These are phyloP conservation scores for Sporothrix schenckii DNA, from an alignment of 2,329 filamentous ascomycete species.

Conservation along the genomic window DNA sequence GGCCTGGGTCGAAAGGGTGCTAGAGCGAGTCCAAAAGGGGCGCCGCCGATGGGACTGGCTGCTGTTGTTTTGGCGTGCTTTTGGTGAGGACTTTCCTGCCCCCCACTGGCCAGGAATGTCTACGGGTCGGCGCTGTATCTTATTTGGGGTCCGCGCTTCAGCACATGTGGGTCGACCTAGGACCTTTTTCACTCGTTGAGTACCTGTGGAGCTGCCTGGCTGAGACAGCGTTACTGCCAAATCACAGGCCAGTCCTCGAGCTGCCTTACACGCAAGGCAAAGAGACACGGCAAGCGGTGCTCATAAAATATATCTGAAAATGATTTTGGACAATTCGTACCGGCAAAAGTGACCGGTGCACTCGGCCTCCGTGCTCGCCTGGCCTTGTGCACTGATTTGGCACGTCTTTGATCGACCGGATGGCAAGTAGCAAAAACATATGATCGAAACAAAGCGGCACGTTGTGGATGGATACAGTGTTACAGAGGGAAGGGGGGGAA, in stretches of 20 bases:
- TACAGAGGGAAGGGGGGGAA: slow-evolving; percentile 14
- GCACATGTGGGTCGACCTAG: slow-evolving; percentile 20
- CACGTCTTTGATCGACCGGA: slow-evolving; percentile 26
- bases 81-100: background rate
- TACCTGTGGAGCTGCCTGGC: background rate
- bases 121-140: slow-evolving; percentile 12
- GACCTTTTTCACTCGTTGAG: background rate
- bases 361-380: background rate
- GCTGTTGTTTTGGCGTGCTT: background rate
- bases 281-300: background rate
- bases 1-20: slow-evolving; percentile 3
- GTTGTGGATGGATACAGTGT: slow-evolving; percentile 23
- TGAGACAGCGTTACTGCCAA: slow-evolving; percentile 6
- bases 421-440: slow-evolving; percentile 12
- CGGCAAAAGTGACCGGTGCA: background rate
- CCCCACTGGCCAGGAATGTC: slow-evolving; percentile 6
- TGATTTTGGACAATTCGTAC: background rate
- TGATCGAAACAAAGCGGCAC: slow-evolving; percentile 27
- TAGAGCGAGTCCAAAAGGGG: slow-evolving; percentile 12
- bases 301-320: background rate
- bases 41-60: slow-evolving; percentile 23
- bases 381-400: slow-evolving; percentile 15
- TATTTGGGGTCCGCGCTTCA: slow-evolving; percentile 23
- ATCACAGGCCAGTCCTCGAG: slow-evolving; percentile 13
- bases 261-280: background rate